Percentiles rank a stretch among this genome's conserved stretches.
phyloP scores from a whole-genome alignment of 75 land plant species.

The Pseudotsuga menziesii region DNA sequence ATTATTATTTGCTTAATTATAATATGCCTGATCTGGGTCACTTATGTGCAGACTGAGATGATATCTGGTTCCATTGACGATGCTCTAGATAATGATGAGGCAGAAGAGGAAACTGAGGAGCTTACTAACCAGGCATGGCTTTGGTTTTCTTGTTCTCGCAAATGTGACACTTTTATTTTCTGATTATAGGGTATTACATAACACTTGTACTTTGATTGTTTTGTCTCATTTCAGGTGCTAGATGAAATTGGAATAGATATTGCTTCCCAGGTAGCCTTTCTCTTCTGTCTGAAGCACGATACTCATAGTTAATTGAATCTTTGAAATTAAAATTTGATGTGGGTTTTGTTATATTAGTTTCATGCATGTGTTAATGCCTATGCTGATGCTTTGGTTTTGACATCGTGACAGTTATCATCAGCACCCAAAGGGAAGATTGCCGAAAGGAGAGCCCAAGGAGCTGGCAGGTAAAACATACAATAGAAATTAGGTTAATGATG shows the following conservation, averaged over 20 bases:
- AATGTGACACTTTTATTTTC: background rate
- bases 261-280: conserved; percentile 75
- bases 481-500: too few relatives aligned
- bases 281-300: background rate
- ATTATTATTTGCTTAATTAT: background rate
- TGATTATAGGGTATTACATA: background rate
- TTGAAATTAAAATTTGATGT: background rate
- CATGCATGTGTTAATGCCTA: background rate
- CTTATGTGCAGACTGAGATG: conserved; percentile 81
- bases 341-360: background rate
- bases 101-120: conserved; percentile 99
- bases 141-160: background rate
- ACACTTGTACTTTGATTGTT: conserved; percentile 4
- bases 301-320: background rate
- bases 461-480: conserved; percentile 18
- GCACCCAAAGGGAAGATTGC: conserved; percentile 91
- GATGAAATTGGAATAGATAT: conserved; percentile 98
- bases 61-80: conserved; percentile 98
- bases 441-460: conserved; percentile 40
- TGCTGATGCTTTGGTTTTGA: background rate
- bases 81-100: conserved; percentile 95
- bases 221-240: conserved; percentile 56
- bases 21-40: background rate
- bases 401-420: conserved; percentile 68
- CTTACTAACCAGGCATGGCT: conserved; percentile 89